Conservation (phyloP, 306 rosid species). For the Clitoria ternatea region DNA sequence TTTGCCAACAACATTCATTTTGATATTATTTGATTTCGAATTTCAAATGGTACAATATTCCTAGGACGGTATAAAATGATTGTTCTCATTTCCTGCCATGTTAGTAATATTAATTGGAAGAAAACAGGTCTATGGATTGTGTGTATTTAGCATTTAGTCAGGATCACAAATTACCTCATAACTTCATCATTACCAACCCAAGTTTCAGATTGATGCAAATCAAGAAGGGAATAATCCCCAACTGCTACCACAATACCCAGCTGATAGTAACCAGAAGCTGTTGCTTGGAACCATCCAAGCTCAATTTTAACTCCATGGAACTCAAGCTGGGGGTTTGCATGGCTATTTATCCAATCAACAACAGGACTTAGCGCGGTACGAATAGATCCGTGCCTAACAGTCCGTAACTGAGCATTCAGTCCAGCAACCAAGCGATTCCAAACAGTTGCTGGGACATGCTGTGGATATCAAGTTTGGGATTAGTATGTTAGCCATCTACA, state of each 20-base stretch:
- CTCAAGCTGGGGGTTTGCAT: conserved; percentile 94
- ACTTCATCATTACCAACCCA: conserved; percentile 49
- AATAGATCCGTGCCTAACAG: conserved; percentile 82
- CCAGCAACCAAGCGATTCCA: conserved; percentile 97
- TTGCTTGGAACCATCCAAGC: conserved; percentile 99
- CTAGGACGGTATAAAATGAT: not conserved
- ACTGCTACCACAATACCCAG: conserved; percentile 85
- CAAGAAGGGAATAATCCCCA: conserved; percentile 69
- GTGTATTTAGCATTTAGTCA: conserved; percentile 14
- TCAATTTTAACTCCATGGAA: conserved; percentile 90
- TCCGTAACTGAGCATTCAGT: conserved; percentile 91
- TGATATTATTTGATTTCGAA: conserved; percentile 14
- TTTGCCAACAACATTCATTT: conserved; percentile 4
- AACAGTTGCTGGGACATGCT: conserved; percentile 98
- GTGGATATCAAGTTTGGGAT: conserved; percentile 23
- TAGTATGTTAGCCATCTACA: conserved; percentile 10
- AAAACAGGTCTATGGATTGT: conserved; percentile 1
- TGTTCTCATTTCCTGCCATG: not conserved
- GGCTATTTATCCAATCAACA: conserved; percentile 83
- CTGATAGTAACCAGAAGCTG: conserved; percentile 98
- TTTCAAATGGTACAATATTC: conserved; percentile 16
- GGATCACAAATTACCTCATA: conserved; percentile 41
- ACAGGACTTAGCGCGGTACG: conserved; percentile 73
- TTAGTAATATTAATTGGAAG: conserved; percentile 7
- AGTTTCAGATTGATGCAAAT: conserved; percentile 47